Evolutionary conservation across 257 asterid species (phyloP), one percentile per base, ranked within the genome.

Genomic region (Solanum paucissectum): DNA sequence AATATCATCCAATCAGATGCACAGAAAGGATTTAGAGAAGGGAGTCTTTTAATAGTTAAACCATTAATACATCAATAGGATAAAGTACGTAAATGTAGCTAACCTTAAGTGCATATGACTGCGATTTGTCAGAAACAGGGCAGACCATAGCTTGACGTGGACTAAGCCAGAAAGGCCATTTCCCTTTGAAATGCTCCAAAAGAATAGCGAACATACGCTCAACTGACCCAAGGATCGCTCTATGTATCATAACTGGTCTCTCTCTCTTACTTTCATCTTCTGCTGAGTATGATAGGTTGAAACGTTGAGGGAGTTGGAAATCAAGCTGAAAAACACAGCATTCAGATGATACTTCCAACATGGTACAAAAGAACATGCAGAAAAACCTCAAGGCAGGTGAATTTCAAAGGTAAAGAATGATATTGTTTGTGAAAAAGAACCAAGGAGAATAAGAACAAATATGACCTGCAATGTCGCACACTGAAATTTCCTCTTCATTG

Each of bases 81-180:
- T 27, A 32, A 81, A 29, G 85, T 46, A 18, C 5, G 38, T 81
- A 44, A 81, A 29, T 9, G 40, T 27, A 49, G 83, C 89, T 12
- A 97, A 68, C 99, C 99, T 95, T 83, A 82, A 93, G 89, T 12
- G 95, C 99, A 89, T 97, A 96, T 14, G 93, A 20, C 86, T 90
- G 98, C 73, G 98, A 97, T 88, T 97, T 97, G 89, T 94, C 98
- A n/a, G 99, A 97, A 76, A 97, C 95, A 12, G 99, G 99, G 93
- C 99, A 97, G 72, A 97, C 98, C 89, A 97, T 95, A 85, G 98
- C 98, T 90, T 97, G 99, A 77, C 98, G 98, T 1, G 99, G 99
- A 88, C 99, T 97, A 77, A 97, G 97, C 99, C 99, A 97, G 91
- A 97, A 96, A 85, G 99, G 99, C 99, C 99, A 97, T 89, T 97